Base-by-base conservation (phyloP, 306 rosid species). In the Trifolium pratense region DNA sequence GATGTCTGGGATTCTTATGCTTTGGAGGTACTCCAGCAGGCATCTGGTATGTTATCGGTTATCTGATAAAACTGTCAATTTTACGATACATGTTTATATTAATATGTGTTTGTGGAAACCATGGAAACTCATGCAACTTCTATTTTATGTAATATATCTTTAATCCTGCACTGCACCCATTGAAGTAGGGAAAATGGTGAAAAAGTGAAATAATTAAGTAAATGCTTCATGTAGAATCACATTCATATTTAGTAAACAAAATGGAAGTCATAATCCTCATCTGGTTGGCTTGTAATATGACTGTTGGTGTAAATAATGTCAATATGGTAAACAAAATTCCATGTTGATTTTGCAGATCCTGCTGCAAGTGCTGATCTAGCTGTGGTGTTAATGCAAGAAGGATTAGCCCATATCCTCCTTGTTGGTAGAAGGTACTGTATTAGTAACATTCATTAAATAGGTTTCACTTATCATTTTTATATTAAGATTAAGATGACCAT, bases 381-480 rank as follows among this genome's bases (percentile, higher is more conserved):
- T 64, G 99, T 94, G 75, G 87, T 94, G 70, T 86, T 94, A 84
- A 94, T 94, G 99, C 99, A 94, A 90, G 97, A 94, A 88, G 99
- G 99, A 79, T 78, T 94, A 72, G 96, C 99, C 3, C 97, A 94
- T 84, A 81, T 94, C 75, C 87, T 89, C 61, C 97, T 94, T 68
- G 59, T 94, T 56, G 99, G 99, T 71, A 91, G 83, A 87, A 94
- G 97, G 99, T 94, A 81, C 48, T 42, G 99, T 94, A 81, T 53
- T 42, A 51, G 13, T 40, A 69, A 65, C 45, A 46, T 76, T 39
- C 49, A 16, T 26, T 70, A 36, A 56, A 36, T 46, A 32, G 8
- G 65, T 18, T 67, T 68, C 9, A 16, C 29, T 68, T 51, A 53
- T 68, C 10, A 13, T 45, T 66, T 49, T 58, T 57, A 14, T 29